phyloP scores from a whole-genome alignment of 2,329 filamentous ascomycete species.

The Coniochaeta sp. region DNA sequence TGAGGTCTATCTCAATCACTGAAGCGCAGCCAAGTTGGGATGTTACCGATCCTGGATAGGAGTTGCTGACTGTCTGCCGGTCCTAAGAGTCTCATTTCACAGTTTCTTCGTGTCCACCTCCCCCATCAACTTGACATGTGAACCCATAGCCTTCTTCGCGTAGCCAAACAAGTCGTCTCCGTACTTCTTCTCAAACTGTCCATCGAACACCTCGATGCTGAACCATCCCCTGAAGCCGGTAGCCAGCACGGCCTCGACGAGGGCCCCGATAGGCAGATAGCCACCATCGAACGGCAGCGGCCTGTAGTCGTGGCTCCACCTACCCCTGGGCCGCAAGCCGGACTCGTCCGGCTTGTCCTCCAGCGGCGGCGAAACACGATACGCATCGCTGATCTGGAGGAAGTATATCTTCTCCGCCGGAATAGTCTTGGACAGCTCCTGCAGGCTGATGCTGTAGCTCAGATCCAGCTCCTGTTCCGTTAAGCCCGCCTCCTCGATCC shows the following conservation, averaged over 20 bases:
- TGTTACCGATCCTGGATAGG: background rate
- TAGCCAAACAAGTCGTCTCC: constrained; percentile 19
- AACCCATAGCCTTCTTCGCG: constrained; percentile 15
- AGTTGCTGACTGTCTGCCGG: too few species aligned
- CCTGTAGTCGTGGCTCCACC: constrained; percentile 66
- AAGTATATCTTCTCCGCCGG: constrained; percentile 67
- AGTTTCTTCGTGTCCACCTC: background rate
- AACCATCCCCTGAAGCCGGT: constrained; percentile 42
- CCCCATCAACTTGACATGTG: background rate
- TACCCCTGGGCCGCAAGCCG: constrained; percentile 52
- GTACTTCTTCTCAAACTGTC: constrained; percentile 21
- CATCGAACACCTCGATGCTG: constrained; percentile 24
- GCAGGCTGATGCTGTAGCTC: constrained; percentile 46
- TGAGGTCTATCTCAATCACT: background rate
- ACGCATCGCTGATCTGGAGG: constrained; percentile 69
- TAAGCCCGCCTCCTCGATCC: constrained; percentile 38
- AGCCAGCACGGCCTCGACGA: constrained; percentile 56
- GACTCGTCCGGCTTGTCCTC: constrained; percentile 36
- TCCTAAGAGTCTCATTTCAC: background rate
- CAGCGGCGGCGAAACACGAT: constrained; percentile 52
- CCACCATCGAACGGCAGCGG: constrained; percentile 65
- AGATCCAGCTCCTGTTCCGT: constrained; percentile 36
- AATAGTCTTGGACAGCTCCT: constrained; percentile 47
- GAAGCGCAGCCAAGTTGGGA: background rate
- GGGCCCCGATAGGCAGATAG: constrained; percentile 60